Evolutionary conservation across 768 basidiomycete species (phyloP), one percentile per base, ranked within the genome.

Genomic region (Termitomyces sp.): DNA sequence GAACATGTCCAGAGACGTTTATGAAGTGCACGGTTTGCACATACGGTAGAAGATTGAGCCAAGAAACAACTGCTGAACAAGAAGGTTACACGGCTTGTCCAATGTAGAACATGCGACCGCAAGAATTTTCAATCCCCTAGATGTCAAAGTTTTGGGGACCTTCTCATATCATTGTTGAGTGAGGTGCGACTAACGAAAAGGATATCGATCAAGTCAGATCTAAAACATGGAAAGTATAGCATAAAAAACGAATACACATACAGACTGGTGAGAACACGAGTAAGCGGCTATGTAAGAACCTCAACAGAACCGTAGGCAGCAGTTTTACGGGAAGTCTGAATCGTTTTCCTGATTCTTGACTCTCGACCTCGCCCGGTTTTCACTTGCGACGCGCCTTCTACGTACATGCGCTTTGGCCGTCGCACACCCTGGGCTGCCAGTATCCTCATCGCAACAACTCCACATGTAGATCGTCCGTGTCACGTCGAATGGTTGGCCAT

Each of bases 391-490:
- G 2, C 41, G 31, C 33, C 37, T 24, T 24, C 50, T 34, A 37
- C 28, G 41, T 24, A 59, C 48, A 46, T 70, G 64, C 10, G 60
- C 54, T 47, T 58, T 26, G 0, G 66, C 64, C 18, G 57, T 55
- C 4, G 67, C 66, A 58, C 76, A 78, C 5, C 76, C 77, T 1
- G 68, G 64, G 51, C 73, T 74, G 63, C 64, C 63, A 55, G 72
- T 73, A 33, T 77, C 77, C 56, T 77, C 75, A 46, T 76, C 72
- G 61, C 77, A 80, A 62, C 78, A 80, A 49, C 70, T 78, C 78
- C 78, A 80, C 75, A 78, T 78, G 13, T 68, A 68, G 16, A 78
- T 68, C 10, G 66, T 72, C 41, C 70, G 72, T 26, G 72, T 64
- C 13, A 69, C 70, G 34, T 68, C 68, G 56, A 68, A 70, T 4